Evolutionary conservation across 495 filamentous ascomycete species (phyloP), one percentile per base, ranked within the genome.

Genomic region (Penicillium waksmanii): DNA sequence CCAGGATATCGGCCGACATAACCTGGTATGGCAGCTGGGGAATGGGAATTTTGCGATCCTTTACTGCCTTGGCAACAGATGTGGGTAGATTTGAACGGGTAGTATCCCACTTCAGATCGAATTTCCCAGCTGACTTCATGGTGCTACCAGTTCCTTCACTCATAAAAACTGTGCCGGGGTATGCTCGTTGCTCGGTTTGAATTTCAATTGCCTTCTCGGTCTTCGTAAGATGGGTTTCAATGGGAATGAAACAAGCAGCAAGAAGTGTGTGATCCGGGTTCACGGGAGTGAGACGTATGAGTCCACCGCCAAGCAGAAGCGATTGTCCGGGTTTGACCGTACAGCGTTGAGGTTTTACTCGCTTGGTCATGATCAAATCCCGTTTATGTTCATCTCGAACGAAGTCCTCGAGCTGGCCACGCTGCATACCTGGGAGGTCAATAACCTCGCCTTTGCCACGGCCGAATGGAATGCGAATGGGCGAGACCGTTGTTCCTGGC

Each of bases 401-500:
- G 70, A 87, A 85, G 8, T 82, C 66, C 33, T 88, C 84, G 3
- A 99, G 79, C 12, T 85, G 82, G 25, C 82, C 84, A 19, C 96
- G 87, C 18, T 88, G 81, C 13, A 99, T 77, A 10, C 95, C 95
- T 0, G 95, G 95, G 12, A 99, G 83, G 67, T 96, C 95, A 65
- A 99, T 90, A n/a, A 99, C 75, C 66, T 99, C 95, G 51, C 95
- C 93, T 62, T 84, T 87, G 10, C 89, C 88, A 57, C 84, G 85
- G 46, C 92, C 92, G 66, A 94, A 98, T 8, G 91, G 88, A 49
- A 96, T 81, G 18, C 95, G 86, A 63, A 99, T 97, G 0, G 95
- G 95, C 0, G 92, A 93, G 2, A 92, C 95, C 0, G 95, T 99
- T 0, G 95, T 99, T 1, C 95, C 95, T 1, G 95, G 92, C 19